These are phyloP conservation scores for Candida pseudoviswanathii DNA, from an alignment of 1,139 yeast genomes.

Conservation along the genomic window DNA sequence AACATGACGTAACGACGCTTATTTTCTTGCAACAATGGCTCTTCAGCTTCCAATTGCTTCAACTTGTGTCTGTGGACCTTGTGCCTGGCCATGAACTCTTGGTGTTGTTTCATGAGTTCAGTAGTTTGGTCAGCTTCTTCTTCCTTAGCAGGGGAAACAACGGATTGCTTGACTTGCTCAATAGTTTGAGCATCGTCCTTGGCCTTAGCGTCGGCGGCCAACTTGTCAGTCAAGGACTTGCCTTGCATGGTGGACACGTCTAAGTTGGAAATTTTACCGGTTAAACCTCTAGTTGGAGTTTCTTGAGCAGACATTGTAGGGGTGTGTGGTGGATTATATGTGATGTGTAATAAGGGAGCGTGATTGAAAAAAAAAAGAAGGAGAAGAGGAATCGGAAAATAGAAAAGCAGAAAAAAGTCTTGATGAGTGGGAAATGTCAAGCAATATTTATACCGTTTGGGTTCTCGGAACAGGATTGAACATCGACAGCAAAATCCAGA, in stretches of 20 bases:
- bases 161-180: constrained; percentile 23
- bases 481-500: background rate
- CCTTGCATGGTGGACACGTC: constrained; percentile 39
- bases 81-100: constrained; percentile 59
- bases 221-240: constrained; percentile 43
- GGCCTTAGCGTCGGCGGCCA: constrained; percentile 48
- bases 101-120: constrained; percentile 38
- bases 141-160: constrained; percentile 10
- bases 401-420: constrained; percentile 3
- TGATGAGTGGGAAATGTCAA: constrained; percentile 2
- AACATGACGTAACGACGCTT: constrained; percentile 88
- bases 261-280: constrained; percentile 47
- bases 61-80: constrained; percentile 69
- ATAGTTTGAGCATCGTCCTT: constrained; percentile 40
- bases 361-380: background rate
- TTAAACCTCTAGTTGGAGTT: constrained; percentile 54
- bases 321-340: background rate
- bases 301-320: constrained; percentile 31
- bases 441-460: constrained; percentile 4
- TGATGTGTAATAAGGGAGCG: background rate
- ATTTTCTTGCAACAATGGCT: constrained; percentile 87
- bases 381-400: background rate
- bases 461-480: background rate
- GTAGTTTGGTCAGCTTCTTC: constrained; percentile 19
- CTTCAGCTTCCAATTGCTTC: constrained; percentile 79